A percentile compares a stretch with the other conserved stretches of the same genome.
These are phyloP conservation scores for Cercospora citrullina DNA, from an alignment of 2,329 filamentous ascomycete species.

Conservation along the genomic window DNA sequence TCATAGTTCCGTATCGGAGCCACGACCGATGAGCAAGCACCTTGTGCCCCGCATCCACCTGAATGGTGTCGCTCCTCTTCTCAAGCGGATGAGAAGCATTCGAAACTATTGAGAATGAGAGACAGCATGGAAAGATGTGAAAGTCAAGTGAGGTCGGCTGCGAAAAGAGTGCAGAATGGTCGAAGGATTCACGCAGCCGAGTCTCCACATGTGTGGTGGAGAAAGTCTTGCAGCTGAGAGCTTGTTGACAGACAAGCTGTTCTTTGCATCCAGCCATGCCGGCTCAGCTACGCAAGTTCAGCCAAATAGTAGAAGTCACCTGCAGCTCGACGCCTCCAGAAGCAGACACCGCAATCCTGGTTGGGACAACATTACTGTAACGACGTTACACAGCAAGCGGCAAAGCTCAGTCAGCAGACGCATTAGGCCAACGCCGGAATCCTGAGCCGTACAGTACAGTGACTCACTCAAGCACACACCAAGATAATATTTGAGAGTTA, in stretches of 20 bases:
- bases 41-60: slow-evolving; percentile 4
- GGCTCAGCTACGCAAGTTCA: not conserved
- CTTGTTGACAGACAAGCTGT: not conserved
- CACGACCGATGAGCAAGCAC: not conserved
- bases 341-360: not conserved
- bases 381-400: not conserved
- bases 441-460: not conserved
- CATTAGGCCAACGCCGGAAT: not conserved
- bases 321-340: not conserved
- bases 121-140: not conserved
- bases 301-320: not conserved
- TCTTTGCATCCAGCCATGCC: not conserved
- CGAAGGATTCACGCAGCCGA: not conserved
- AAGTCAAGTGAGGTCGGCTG: not conserved
- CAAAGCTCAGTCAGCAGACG: not conserved
- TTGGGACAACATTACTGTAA: not conserved
- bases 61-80: not conserved
- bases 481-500: too few species aligned
- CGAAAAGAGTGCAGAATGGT: not conserved
- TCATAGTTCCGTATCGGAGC: not conserved
- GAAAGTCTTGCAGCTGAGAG: not conserved
- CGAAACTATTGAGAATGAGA: not conserved
- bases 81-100: not conserved
- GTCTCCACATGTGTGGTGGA: not conserved
- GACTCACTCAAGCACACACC: not conserved